phyloP scores from a whole-genome alignment of 1,139 yeast genomes.

The Yamadazyma atlantica region DNA sequence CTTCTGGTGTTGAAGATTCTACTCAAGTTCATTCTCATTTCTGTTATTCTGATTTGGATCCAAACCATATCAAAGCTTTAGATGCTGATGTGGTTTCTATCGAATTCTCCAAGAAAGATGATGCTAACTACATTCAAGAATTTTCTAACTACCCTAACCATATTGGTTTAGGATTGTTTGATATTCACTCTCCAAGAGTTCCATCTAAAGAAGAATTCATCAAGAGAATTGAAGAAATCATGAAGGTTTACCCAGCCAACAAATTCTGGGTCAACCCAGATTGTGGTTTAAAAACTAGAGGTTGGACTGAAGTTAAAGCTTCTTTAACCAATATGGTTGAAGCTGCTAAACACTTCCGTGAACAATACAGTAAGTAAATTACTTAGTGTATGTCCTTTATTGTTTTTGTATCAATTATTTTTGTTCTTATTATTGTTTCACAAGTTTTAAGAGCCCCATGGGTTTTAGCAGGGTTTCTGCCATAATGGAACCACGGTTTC shows the following conservation, averaged over 20 bases:
- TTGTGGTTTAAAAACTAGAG: conserved; percentile 99
- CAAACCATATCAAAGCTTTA: conserved; percentile 98
- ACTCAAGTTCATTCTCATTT: conserved; percentile 99
- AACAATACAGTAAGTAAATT: conserved; percentile 29
- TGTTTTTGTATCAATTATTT: conserved; percentile 3
- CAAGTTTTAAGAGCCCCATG: conserved; percentile 18
- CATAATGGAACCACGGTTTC: conserved; percentile 45
- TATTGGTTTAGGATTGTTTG: conserved; percentile 98
- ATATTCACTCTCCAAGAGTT: conserved; percentile 99
- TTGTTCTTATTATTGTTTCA: conserved; percentile 5
- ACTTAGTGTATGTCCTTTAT: too few relatives aligned
- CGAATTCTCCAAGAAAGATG: conserved; percentile 99
- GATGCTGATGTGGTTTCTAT: conserved; percentile 99
- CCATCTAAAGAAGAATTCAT: conserved; percentile 97
- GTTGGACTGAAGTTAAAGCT: conserved; percentile 84
- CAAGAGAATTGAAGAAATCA: conserved; percentile 88
- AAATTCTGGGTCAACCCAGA: conserved; percentile 99
- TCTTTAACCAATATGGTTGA: conserved; percentile 97
- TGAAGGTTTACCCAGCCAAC: conserved; percentile 95
- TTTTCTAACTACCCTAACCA: conserved; percentile 98
- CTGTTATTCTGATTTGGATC: conserved; percentile 99
- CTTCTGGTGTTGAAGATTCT: conserved; percentile 92
- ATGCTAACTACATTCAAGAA: conserved; percentile 95
- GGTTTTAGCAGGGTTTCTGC: too few relatives aligned
- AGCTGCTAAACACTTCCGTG: conserved; percentile 97